phyloP scores from a whole-genome alignment of 495 filamentous ascomycete species.

The Echria macrotheca region DNA sequence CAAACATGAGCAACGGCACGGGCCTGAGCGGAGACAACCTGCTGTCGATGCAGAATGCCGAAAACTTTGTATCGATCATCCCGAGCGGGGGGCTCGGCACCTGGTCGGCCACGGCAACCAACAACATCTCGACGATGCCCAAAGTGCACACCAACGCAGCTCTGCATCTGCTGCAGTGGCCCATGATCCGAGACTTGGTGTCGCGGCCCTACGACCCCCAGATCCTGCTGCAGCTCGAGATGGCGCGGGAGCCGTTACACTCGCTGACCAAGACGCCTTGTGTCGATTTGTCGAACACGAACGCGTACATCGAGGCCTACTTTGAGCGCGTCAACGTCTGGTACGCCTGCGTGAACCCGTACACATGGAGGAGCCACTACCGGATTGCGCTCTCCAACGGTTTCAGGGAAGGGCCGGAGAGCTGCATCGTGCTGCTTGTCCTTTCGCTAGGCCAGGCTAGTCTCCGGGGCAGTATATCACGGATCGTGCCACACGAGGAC shows the following conservation, averaged over 20 bases:
- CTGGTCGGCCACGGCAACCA: constrained; percentile 56
- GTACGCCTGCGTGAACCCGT: constrained; percentile 82
- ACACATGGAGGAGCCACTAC: constrained; percentile 74
- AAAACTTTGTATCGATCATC: constrained; percentile 51
- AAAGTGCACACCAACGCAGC: constrained; percentile 77
- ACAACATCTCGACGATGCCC: constrained; percentile 79
- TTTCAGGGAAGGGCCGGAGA: constrained; percentile 72
- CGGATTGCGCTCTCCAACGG: constrained; percentile 62
- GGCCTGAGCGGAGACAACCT: constrained; percentile 61
- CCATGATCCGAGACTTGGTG: constrained; percentile 70
- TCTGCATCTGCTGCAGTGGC: constrained; percentile 73
- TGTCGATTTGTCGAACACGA: constrained; percentile 69
- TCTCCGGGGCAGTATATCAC: constrained; percentile 65
- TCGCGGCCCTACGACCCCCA: constrained; percentile 71
- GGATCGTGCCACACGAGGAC: constrained; percentile 61
- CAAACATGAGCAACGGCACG: constrained; percentile 66
- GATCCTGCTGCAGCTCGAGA: constrained; percentile 73
- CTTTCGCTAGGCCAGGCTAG: constrained; percentile 70
- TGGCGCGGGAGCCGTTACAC: constrained; percentile 67
- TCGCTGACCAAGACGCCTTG: constrained; percentile 55
- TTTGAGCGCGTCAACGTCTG: constrained; percentile 77
- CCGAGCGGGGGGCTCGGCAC: constrained; percentile 64
- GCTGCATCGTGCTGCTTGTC: constrained; percentile 76
- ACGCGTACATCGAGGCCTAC: constrained; percentile 67
- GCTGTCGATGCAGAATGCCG: constrained; percentile 34